Base-by-base conservation (phyloP, 2,329 filamentous ascomycete species). In the Cryphonectria radicalis region DNA sequence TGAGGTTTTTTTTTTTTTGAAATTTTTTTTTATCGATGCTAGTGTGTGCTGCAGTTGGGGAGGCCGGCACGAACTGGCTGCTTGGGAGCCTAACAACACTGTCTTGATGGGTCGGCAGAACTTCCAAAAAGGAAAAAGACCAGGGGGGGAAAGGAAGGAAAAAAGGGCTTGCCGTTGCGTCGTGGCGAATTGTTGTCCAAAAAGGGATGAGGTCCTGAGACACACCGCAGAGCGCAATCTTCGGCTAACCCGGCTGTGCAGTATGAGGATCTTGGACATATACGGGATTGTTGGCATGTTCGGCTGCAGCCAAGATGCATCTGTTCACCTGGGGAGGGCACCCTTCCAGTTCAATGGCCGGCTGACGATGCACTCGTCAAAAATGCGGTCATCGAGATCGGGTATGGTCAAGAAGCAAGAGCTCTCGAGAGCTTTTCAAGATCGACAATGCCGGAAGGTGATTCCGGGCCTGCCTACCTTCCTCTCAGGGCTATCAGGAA, bases 381-480 rank as follows among this genome's bases (percentile, higher is more conserved):
- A 37, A 22, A 35, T 50, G 42, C 60, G 14, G 60, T 32, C 28
- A 53, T 62, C 32, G 42, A 65, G 32, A 60, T 37, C 60, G 59
- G 50, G 37, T 14, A 25, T 46, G 11, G 50, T 13, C 50, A 14
- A 11, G 43, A 25, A n/a, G n/a, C 63, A 60, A 55, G 4, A 35
- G 37, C 35, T 14, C 7, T 37, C 22, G 22, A 14, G 42, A 40
- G 37, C 35, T 40, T 59, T 35, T 59, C 46, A 60, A 14, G 60
- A 64, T 68, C 50, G 28, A 67, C 62, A 32, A 25, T 28, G 57
- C 28, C 60, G 64, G 59, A 19, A 32, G 25, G 57, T 32, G 65
- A 66, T 7, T 46, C 57, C 65, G 40, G 63, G 37, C 46, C 4
- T 59, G 28, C 28, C 17, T 37, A 46, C 66, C 62, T 55, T 66